Evolutionary conservation across 192 early-diverging fungal species (phyloP).

Genomic region (Linnemannia schmuckeri): DNA sequence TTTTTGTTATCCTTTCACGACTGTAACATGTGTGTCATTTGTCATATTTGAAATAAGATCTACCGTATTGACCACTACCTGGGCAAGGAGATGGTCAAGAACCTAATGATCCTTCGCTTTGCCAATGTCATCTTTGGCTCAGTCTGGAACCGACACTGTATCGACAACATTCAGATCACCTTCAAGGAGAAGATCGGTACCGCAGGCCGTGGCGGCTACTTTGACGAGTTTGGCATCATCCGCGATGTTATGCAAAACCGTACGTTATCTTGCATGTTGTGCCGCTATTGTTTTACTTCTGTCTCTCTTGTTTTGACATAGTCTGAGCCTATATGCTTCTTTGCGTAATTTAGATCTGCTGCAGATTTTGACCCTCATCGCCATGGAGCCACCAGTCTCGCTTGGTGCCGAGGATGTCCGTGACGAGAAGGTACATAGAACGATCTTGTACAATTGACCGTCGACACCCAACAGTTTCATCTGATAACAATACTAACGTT

Average conservation of each 20-base stretch:
- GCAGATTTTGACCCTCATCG: constrained; percentile 93
- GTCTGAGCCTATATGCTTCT: not conserved
- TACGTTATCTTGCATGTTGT: constrained; percentile 37
- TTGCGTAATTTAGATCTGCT: constrained; percentile 80
- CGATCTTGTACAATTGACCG: not conserved
- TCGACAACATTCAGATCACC: constrained; percentile 96
- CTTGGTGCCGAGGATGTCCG: constrained; percentile 93
- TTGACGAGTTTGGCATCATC: constrained; percentile 99
- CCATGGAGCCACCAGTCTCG: constrained; percentile 94
- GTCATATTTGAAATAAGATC: constrained; percentile 63
- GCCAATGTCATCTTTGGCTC: constrained; percentile 95
- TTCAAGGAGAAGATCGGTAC: constrained; percentile 99
- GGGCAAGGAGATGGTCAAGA: constrained; percentile 99
- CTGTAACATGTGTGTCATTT: not conserved
- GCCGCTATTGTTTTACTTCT: not conserved
- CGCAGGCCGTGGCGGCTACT: constrained; percentile 97
- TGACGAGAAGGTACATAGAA: constrained; percentile 93
- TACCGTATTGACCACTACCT: constrained; percentile 99
- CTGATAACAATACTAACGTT: not conserved
- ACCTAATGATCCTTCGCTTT: constrained; percentile 93
- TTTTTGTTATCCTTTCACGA: not conserved
- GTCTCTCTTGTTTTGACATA: constrained; percentile 3
- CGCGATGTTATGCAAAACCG: constrained; percentile 96
- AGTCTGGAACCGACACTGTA: constrained; percentile 90
- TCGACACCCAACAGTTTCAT: not conserved